Evolutionary conservation across 495 filamentous ascomycete species (phyloP).

Genomic region (Xylaria venustula): DNA sequence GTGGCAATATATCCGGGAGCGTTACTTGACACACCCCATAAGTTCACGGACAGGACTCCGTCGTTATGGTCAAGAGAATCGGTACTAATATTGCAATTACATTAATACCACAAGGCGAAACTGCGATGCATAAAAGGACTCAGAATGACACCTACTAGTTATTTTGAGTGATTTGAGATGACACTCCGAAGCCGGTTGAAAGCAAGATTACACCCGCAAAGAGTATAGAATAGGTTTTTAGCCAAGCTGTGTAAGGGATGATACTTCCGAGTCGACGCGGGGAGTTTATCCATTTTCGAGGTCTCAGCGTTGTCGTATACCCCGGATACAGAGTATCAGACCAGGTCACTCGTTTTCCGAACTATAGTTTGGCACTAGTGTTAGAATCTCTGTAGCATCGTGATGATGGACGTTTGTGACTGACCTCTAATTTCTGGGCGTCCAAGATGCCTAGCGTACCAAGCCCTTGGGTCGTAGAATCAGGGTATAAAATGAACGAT

Average conservation of each 20-base stretch:
- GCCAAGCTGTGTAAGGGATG: neutral
- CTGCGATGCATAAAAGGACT: too few relatives aligned
- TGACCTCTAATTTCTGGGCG: constrained; percentile 6
- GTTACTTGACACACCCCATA: neutral
- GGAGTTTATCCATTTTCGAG: neutral
- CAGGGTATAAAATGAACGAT: constrained; percentile 20
- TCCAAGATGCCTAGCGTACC: constrained; percentile 12
- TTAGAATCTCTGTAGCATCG: neutral
- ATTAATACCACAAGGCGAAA: neutral
- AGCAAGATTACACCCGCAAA: neutral
- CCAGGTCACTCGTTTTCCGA: neutral
- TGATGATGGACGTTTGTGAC: neutral
- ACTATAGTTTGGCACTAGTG: neutral
- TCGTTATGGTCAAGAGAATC: neutral
- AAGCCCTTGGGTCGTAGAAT: constrained; percentile 7
- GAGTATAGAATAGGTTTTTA: neutral
- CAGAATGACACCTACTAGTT: neutral
- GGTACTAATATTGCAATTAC: neutral
- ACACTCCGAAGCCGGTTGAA: neutral
- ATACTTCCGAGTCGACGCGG: neutral
- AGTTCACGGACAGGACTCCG: neutral
- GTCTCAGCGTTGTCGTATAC: neutral
- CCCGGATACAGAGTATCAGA: neutral
- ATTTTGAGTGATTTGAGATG: neutral
- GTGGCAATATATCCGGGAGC: neutral